phyloP scores from a whole-genome alignment of 1,284 basidiomycete species.

The Ustilago vetiveriae region DNA sequence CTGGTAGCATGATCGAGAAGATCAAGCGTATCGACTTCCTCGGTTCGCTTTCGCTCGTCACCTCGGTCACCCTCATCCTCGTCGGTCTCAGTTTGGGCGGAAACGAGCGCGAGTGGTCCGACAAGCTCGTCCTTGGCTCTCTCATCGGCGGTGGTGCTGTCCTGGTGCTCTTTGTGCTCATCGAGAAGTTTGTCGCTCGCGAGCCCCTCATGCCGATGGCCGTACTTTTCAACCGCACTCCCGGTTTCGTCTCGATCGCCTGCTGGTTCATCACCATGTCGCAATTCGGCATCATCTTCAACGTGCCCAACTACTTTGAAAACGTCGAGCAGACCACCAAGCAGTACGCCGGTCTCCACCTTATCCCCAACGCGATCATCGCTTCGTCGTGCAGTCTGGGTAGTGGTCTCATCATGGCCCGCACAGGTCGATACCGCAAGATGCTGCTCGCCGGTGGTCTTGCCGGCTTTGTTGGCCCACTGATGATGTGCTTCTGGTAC shows the following conservation, averaged over 20 bases:
- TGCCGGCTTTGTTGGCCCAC: constrained; percentile 64
- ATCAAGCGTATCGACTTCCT: constrained; percentile 68
- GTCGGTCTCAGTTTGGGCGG: constrained; percentile 66
- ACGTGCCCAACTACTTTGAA: constrained; percentile 67
- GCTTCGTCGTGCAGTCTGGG: constrained; percentile 67
- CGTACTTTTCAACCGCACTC: constrained; percentile 67
- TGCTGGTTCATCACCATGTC: constrained; percentile 68
- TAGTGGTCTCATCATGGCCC: constrained; percentile 67
- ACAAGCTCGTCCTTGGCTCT: constrained; percentile 55
- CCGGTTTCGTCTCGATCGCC: constrained; percentile 67
- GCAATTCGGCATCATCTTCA: constrained; percentile 68
- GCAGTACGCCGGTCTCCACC: constrained; percentile 66
- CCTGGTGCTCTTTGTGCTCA: constrained; percentile 70
- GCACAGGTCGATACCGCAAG: constrained; percentile 65
- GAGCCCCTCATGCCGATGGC: constrained; percentile 68
- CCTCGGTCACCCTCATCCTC: constrained; percentile 65
- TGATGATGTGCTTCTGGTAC: constrained; percentile 68
- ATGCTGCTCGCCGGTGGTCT: constrained; percentile 65
- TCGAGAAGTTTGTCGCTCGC: constrained; percentile 69
- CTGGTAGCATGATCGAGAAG: constrained; percentile 67
- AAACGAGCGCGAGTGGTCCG: constrained; percentile 60
- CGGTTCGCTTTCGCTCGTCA: constrained; percentile 67
- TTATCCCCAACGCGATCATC: constrained; percentile 67
- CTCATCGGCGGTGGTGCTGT: constrained; percentile 69
- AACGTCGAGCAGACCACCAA: constrained; percentile 66